Base-by-base conservation (phyloP, 2,329 filamentous ascomycete genomes). In the Fusarium foetens region DNA sequence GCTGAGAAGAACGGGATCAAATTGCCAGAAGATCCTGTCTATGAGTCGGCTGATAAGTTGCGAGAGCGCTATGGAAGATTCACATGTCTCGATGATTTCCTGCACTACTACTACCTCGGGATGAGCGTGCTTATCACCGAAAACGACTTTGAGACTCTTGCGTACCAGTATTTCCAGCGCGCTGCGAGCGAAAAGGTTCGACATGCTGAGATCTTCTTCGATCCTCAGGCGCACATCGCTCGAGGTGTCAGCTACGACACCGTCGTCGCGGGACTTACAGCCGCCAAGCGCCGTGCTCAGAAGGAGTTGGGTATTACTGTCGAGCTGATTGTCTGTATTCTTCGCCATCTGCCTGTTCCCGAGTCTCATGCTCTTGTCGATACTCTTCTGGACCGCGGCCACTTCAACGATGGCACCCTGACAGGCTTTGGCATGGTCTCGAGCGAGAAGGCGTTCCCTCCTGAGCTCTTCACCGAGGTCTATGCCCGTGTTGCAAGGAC, bases 191-290 rank as follows among this genome's bases (percentile, higher is more conserved):
- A 94, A 69, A 89, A 89, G 41, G 90, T 94, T 4, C 85, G 88
- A 53, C 92, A 95, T 77, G 91, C 91, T 19, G 93, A 95, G 80
- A 86, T 94, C 71, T 95, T 94, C 83, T 94, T 95, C 82, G 93
- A 95, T 79, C 92, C 93, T 4, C 92, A 95, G 80, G 92, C 91
- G 3, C 93, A 95, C 80, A 87, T 89, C 8, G 82, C 81, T 17
- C 87, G 92, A 23, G 90, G 90, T 9, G 82, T 95, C 7, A 73
- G 84, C 12, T 91, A 93, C 77, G 82, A 86, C 21, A 91, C 88
- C 4, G 86, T 94, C 27, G 85, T 94, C 7, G 78, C 80, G 6
- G 93, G 93, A 6, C 90, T 94, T 74, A 83, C 82, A 1, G 84
- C 84, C 3, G 93, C 91, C 3, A 87, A 90, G 73, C 77, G 81